Base-by-base conservation (phyloP, 306 rosid genomes). In the Cicer bijugum region DNA sequence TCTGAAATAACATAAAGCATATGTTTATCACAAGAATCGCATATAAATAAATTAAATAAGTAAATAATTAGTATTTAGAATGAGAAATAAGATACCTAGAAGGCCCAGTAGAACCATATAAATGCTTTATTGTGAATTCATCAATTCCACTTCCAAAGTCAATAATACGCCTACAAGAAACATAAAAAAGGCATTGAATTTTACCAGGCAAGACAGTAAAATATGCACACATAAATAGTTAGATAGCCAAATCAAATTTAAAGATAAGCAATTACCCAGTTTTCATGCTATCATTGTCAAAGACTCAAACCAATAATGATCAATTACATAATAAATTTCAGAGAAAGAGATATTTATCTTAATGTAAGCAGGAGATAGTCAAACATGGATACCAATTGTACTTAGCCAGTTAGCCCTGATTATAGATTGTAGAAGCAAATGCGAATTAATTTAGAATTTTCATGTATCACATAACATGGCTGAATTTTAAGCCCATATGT, bases 91-190 rank as follows among this genome's bases (percentile, higher is more conserved):
- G 70, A 78, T 84, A 94, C 98, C 97, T 88, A 38, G 97, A 87
- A 79, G 97, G 97, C 82, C 98, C 97, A 38, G 72, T 60, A 33
- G 97, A 85, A 53, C 91, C 97, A 86, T 91, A 94, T 47, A 94
- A 86, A 78, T 94, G 88, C 85, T 89, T 91, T 80, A 91, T 37
- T 63, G 97, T 89, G 82, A 88, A 94, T 71, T 84, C 95, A 45
- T 94, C 98, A 77, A 91, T 65, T 74, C 92, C 94, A 85, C 98
- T 91, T 81, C 98, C 98, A 20, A 94, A 91, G 88, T 94, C 98
- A 43, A 94, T 94, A 70, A 86, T 78, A 17, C 85, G 87, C 85
- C 87, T 86, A 60, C 67, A 44, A 17, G 58, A 75, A 81, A 60
- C 11, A 57, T 61, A 40, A 71, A 50, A 83, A 67, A 19, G 68